Evolutionary conservation across 768 basidiomycete genomes (phyloP).

Genomic region (Scleroderma citrinum): DNA sequence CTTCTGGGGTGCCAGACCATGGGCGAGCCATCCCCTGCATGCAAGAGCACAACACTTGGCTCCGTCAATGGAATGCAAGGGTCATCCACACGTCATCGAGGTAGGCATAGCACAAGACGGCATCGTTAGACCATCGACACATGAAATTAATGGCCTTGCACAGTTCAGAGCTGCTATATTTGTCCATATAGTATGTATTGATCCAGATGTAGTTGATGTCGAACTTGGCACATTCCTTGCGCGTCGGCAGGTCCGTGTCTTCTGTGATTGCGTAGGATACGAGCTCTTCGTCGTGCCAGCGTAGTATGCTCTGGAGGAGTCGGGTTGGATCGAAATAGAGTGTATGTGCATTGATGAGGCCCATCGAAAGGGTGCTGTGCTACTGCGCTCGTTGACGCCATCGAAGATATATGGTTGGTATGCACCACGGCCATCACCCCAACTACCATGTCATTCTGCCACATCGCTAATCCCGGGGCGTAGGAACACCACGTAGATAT

Average conservation of each 20-base stretch:
- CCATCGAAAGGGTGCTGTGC: not conserved
- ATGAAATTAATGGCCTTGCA: constrained; percentile 27
- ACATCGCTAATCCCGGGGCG: no score
- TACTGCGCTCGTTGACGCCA: no score
- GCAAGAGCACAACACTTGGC: constrained; percentile 3
- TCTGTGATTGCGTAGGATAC: constrained; percentile 19
- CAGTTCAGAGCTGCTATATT: constrained; percentile 22
- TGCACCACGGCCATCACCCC: no score
- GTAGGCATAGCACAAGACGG: constrained; percentile 24
- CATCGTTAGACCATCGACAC: constrained; percentile 28
- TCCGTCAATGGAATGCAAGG: not conserved
- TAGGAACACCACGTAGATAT: no score
- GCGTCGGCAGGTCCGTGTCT: constrained; percentile 10
- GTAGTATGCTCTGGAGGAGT: constrained; percentile 15
- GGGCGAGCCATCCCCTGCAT: constrained; percentile 25
- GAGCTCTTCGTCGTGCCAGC: constrained; percentile 22
- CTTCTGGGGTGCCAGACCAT: constrained; percentile 29
- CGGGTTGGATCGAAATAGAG: no score
- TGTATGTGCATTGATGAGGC: not conserved
- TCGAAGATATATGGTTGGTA: no score
- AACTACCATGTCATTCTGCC: no score
- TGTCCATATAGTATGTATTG: constrained; percentile 31
- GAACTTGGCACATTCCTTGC: no score
- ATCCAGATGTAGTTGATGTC: no score
- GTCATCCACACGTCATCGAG: constrained; percentile 17